Conservation (phyloP, 306 rosid genomes). For the Herpetospermum pedunculosum region DNA sequence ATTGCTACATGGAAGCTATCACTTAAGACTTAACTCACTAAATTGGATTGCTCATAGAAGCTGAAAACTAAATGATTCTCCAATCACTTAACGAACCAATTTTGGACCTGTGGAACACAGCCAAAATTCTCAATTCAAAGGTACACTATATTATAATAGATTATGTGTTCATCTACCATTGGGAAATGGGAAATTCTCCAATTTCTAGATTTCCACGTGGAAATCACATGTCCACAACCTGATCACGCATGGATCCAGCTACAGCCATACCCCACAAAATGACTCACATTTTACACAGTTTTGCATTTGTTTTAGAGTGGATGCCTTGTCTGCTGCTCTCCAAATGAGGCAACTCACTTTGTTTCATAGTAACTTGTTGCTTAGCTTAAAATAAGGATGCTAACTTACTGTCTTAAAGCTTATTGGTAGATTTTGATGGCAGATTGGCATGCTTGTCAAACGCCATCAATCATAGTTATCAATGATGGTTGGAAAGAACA, state of each 20-base stretch:
- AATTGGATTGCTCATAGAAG: background rate
- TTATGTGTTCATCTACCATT: background rate
- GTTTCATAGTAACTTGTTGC: slow-evolving; percentile 24
- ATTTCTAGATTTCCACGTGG: slow-evolving; percentile 21
- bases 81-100: background rate
- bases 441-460: slow-evolving; percentile 21
- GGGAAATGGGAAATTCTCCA: background rate
- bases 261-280: slow-evolving; percentile 16
- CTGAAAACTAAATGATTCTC: background rate
- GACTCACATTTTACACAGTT: slow-evolving; percentile 19
- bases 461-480: slow-evolving; percentile 1
- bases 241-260: slow-evolving; percentile 19
- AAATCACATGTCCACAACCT: slow-evolving; percentile 33
- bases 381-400: slow-evolving; percentile 58
- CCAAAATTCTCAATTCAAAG: background rate
- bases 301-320: slow-evolving; percentile 31
- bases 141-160: background rate
- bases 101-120: background rate
- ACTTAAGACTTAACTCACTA: background rate
- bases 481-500: slow-evolving; percentile 17
- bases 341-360: slow-evolving; percentile 16
- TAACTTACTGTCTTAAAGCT: slow-evolving; percentile 4
- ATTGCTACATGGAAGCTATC: background rate
- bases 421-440: slow-evolving; percentile 19
- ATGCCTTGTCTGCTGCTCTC: slow-evolving; percentile 6